Evolutionary conservation across 1,139 yeast genomes (phyloP).

Genomic region (Candida sanyaensis): DNA sequence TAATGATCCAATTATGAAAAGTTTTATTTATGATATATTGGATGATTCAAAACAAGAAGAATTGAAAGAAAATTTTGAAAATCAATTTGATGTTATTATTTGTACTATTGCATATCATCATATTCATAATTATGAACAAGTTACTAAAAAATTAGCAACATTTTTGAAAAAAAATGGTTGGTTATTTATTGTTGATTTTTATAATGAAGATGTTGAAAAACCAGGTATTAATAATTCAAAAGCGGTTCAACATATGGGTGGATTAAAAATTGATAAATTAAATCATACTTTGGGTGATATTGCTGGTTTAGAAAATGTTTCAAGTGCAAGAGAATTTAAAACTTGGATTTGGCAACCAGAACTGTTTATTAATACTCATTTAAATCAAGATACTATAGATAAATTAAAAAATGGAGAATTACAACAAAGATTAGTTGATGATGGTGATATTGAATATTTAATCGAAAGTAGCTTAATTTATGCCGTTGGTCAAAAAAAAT

Average conservation of each 20-base stretch:
- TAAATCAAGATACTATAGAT: conserved; percentile 17
- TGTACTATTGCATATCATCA: conserved; percentile 47
- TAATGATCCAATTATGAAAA: conserved; percentile 14
- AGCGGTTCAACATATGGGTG: conserved; percentile 39
- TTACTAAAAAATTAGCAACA: conserved; percentile 32
- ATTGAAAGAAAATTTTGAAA: conserved; percentile 18
- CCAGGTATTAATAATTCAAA: neutral
- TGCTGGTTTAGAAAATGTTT: conserved; percentile 26
- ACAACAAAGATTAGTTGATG: conserved; percentile 11
- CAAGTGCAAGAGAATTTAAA: conserved; percentile 23
- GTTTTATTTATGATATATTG: conserved; percentile 30
- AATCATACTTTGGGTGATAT: conserved; percentile 22
- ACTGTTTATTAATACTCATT: conserved; percentile 28
- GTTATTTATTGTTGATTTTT: conserved; percentile 39
- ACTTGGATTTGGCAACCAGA: conserved; percentile 25
- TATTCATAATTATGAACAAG: conserved; percentile 29
- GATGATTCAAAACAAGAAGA: conserved; percentile 20
- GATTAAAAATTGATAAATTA: conserved; percentile 27
- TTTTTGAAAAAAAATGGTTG: conserved; percentile 37
- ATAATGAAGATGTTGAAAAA: conserved; percentile 31
- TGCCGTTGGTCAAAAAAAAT: conserved; percentile 25
- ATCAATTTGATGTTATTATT: conserved; percentile 32
- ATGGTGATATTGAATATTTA: conserved; percentile 18
- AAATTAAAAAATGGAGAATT: conserved; percentile 20
- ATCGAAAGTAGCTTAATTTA: conserved; percentile 25